Conservation (phyloP, 768 basidiomycete species). For the Phylloporus arenicola region DNA sequence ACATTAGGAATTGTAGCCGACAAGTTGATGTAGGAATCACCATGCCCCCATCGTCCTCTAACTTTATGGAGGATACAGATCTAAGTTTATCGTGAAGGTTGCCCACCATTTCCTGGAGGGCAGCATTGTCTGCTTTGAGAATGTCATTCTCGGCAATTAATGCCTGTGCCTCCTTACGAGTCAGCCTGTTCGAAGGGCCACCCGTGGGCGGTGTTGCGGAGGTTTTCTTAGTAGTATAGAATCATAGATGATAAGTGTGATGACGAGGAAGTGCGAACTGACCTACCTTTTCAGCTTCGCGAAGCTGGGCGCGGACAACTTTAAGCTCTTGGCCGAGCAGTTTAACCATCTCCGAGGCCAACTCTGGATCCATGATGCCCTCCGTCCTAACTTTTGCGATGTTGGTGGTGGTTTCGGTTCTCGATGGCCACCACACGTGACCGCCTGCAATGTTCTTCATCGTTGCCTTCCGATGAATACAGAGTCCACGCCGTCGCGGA, state of each 20-base stretch:
- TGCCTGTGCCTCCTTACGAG: conserved; percentile 6
- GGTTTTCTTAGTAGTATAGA: conserved; percentile 6
- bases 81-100: conserved; percentile 10
- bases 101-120: conserved; percentile 12
- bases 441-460: not conserved
- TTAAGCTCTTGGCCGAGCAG: conserved; percentile 25
- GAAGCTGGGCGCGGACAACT: conserved; percentile 16
- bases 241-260: not conserved
- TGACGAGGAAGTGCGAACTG: not conserved
- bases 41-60: conserved; percentile 13
- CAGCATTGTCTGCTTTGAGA: conserved; percentile 18
- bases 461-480: conserved; percentile 23
- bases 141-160: conserved; percentile 13
- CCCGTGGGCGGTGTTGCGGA: conserved; percentile 1
- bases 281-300: conserved; percentile 19
- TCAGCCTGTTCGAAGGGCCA: not conserved
- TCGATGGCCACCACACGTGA: conserved; percentile 10
- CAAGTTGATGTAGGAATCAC: not conserved
- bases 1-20: conserved; percentile 2
- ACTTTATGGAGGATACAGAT: conserved; percentile 12
- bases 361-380: conserved; percentile 21
- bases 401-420: too few species aligned
- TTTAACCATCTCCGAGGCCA: conserved; percentile 22
- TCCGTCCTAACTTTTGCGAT: conserved; percentile 9
- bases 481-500: conserved; percentile 55